phyloP scores from a whole-genome alignment of 163 green algal genomes.

The Trebouxiophyceae sp. region DNA sequence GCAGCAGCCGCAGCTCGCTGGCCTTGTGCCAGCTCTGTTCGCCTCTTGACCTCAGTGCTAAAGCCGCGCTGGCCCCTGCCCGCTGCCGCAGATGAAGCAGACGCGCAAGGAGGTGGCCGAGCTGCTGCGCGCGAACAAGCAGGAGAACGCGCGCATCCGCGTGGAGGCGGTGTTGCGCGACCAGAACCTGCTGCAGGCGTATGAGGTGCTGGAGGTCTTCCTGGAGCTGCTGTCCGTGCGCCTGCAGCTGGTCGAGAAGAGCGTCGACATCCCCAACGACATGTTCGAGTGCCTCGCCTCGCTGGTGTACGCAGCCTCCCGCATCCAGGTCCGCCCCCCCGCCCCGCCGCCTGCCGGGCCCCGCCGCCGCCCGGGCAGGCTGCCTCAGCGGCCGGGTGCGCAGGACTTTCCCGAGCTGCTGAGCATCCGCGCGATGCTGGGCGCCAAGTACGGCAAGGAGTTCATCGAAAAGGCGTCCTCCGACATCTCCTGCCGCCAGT shows the following conservation, averaged over 20 bases:
- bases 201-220: conserved; percentile 80
- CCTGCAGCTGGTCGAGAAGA: conserved; percentile 58
- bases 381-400: conserved; percentile 8
- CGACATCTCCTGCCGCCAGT: conserved; percentile 48
- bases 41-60: neutral
- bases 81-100: conserved; percentile 38
- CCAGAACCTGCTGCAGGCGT: conserved; percentile 43
- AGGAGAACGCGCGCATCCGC: conserved; percentile 73
- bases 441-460: conserved; percentile 67
- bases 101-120: conserved; percentile 64
- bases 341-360: too few relatives aligned
- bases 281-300: conserved; percentile 62
- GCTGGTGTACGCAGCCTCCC: conserved; percentile 53
- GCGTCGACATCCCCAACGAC: conserved; percentile 55
- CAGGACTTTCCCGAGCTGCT: conserved; percentile 61
- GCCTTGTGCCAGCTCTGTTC: neutral
- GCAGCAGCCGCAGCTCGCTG: too few relatives aligned
- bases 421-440: conserved; percentile 46
- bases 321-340: conserved; percentile 6
- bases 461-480: conserved; percentile 32
- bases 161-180: conserved; percentile 74
- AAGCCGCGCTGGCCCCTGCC: neutral
- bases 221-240: conserved; percentile 72
- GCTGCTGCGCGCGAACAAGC: conserved; percentile 52
- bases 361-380: too few relatives aligned